These are phyloP conservation scores for Babjeviella inositovora DNA, from an alignment of 805 yeast genomes.

Conservation along the genomic window DNA sequence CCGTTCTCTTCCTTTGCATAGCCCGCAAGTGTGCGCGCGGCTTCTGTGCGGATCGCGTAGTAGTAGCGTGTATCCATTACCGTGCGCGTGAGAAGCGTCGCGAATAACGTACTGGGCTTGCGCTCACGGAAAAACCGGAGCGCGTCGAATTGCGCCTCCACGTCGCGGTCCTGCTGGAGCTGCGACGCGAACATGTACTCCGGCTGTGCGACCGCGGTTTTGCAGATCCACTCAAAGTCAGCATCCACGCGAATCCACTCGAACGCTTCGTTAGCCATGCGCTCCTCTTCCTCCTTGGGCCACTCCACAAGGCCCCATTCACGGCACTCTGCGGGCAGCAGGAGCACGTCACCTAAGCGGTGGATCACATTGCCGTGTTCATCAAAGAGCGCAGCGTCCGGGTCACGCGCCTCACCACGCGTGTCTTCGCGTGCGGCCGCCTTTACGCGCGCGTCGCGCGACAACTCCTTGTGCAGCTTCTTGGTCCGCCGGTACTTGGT, in stretches of 20 bases:
- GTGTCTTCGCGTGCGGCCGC: conserved; percentile 8
- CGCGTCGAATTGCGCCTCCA: conserved; percentile 87
- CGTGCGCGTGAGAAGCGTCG: conserved; percentile 67
- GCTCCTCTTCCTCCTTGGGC: conserved; percentile 53
- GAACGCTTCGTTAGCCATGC: conserved; percentile 67
- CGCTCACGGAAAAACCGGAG: conserved; percentile 53
- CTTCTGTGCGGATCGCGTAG: conserved; percentile 79
- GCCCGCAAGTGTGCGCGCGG: conserved; percentile 65
- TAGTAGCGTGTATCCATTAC: conserved; percentile 72
- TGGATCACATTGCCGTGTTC: conserved; percentile 24
- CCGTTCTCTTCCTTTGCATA: conserved; percentile 42
- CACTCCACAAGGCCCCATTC: conserved; percentile 68
- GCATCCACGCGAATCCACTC: conserved; percentile 98
- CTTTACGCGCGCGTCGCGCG: conserved; percentile 8
- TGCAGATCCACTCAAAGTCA: conserved; percentile 93
- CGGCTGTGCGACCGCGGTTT: conserved; percentile 68
- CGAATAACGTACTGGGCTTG: conserved; percentile 47
- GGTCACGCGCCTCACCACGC: conserved; percentile 8
- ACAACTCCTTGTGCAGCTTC: conserved; percentile 15
- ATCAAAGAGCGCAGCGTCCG: conserved; percentile 9
- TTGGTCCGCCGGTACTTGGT: conserved; percentile 76
- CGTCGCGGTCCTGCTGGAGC: conserved; percentile 86
- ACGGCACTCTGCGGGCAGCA: conserved; percentile 36
- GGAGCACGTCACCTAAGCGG: conserved; percentile 68
- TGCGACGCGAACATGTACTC: conserved; percentile 94